These are phyloP conservation scores for Vanrija sp. DNA, from an alignment of 1,284 basidiomycete genomes.

Conservation along the genomic window DNA sequence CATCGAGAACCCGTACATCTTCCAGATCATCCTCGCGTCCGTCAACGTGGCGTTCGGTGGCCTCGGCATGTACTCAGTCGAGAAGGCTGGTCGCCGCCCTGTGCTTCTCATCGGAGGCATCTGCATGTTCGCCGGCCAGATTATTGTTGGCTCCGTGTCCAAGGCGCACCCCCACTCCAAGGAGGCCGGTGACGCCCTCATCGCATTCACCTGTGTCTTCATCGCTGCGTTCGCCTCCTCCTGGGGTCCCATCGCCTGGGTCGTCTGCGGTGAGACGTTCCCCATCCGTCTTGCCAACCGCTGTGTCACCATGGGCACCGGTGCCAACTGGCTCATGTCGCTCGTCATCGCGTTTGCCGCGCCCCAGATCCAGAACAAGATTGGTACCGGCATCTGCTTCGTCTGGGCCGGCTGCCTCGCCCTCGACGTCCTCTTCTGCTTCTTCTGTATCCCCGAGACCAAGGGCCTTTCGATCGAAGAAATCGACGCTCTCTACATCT, in stretches of 20 bases:
- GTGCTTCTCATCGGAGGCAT: constrained; percentile 51
- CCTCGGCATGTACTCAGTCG: constrained; percentile 47
- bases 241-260: constrained; percentile 51
- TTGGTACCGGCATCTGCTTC: constrained; percentile 47
- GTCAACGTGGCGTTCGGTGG: constrained; percentile 49
- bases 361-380: constrained; percentile 44
- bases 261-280: constrained; percentile 50
- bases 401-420: constrained; percentile 48
- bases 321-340: constrained; percentile 50
- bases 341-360: constrained; percentile 47
- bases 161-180: constrained; percentile 31
- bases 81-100: constrained; percentile 50
- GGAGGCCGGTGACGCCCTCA: constrained; percentile 50
- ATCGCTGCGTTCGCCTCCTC: constrained; percentile 52
- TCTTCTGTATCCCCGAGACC: constrained; percentile 50
- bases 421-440: constrained; percentile 35
- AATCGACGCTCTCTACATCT: constrained; percentile 48
- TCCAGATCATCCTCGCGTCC: constrained; percentile 51
- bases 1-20: constrained; percentile 45
- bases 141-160: constrained; percentile 50
- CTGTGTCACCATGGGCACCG: constrained; percentile 50
- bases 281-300: constrained; percentile 45
- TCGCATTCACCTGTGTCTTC: constrained; percentile 54
- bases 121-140: constrained; percentile 51
- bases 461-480: constrained; percentile 43